These are phyloP conservation scores for Ceratobasidium sp. DNA, from an alignment of 1,284 basidiomycete genomes.

Conservation along the genomic window DNA sequence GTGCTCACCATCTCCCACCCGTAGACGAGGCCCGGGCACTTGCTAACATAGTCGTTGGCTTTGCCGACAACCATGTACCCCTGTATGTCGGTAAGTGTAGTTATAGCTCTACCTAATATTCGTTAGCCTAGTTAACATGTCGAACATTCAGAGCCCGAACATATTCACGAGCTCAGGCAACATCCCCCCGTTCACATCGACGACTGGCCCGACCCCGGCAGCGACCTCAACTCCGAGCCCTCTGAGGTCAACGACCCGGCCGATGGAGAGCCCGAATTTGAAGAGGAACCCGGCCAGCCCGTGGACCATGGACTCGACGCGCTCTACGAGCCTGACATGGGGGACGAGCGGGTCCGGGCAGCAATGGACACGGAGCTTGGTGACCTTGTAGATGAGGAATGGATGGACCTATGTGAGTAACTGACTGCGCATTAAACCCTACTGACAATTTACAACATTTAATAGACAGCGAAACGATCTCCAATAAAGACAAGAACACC, in stretches of 20 bases:
- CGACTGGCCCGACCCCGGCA: conserved; percentile 5
- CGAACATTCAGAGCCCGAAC: neutral
- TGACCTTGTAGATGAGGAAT: neutral
- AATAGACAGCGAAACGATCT: neutral
- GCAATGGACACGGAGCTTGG: neutral
- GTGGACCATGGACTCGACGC: neutral
- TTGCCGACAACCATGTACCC: neutral
- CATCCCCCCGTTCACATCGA: neutral
- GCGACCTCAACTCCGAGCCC: neutral
- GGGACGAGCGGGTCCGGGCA: neutral
- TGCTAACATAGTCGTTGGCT: neutral
- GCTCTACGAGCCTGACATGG: neutral
- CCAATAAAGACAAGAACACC: no score
- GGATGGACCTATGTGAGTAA: conserved; percentile 4
- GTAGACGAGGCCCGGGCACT: neutral
- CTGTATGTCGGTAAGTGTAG: no score
- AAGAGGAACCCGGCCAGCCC: neutral
- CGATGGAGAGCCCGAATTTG: neutral
- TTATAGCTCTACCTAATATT: no score
- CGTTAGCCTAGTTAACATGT: no score
- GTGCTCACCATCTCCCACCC: neutral
- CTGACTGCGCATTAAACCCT: neutral
- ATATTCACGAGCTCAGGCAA: neutral
- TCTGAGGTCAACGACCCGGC: neutral
- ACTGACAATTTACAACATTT: neutral